Base-by-base conservation (phyloP, 73 alveolate species). In the Symbiodinium natans region DNA sequence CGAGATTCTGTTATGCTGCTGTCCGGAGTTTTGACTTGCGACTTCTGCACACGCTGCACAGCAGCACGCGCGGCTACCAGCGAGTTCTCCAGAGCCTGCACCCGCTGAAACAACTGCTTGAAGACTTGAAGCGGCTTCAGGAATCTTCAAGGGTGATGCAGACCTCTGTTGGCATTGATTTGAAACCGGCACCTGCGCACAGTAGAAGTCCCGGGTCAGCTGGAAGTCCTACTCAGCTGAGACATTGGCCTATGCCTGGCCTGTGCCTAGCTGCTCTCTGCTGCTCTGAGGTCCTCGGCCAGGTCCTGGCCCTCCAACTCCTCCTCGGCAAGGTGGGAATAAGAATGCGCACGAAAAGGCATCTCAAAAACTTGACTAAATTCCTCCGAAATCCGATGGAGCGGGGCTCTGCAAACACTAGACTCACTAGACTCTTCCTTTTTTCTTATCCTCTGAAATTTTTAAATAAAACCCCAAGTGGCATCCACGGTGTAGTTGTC, bases 171-270 rank as follows among this genome's bases (percentile, higher is more conserved):
- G 19, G 80, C 80, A 63, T 29, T 63, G 80, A 63, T 9, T 9
- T 1, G 31, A 23, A 52, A 15, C 71, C n/a, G n/a, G 33, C 31
- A 39, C 97, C 97, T 90, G 87, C 34, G 87, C 54, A 31, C 74
- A 90, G 84, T 90, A 90, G 95, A n/a, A 41, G n/a, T 90, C 97
- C 89, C 80, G 77, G 52, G 97, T 90, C 82, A 90, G 80, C 36
- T 73, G 97, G 56, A 36, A 90, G 80, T 63, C 80, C 80, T 63
- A 9, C 77, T 63, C 59, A 6, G 13, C 21, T 46, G 59, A n/a
- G n/a, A n/a, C n/a, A n/a, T n/a, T n/a, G n/a, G n/a, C n/a, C n/a
- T n/a, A n/a, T n/a, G n/a, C n/a, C n/a, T n/a, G n/a, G n/a, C n/a
- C n/a, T n/a, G n/a, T n/a, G n/a, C n/a, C n/a, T n/a, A n/a, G n/a